phyloP scores from a whole-genome alignment of 2,329 filamentous ascomycete species.

The Phaeosphaeria sp. region DNA sequence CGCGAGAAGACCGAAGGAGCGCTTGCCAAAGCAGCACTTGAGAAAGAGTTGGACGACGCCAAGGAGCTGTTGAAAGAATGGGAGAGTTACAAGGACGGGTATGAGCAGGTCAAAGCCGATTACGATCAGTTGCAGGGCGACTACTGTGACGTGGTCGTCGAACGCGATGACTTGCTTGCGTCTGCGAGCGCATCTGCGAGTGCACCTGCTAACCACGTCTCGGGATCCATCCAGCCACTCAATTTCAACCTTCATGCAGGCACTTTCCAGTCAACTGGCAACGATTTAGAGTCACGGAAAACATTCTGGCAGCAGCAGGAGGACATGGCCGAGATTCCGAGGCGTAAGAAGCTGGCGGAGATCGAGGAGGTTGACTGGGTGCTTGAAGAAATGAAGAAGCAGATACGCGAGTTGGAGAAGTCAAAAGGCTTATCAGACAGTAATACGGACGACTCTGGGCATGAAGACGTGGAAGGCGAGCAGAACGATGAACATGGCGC shows the following conservation, averaged over 20 bases:
- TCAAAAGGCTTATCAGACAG: too few species aligned
- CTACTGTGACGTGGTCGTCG: neutral
- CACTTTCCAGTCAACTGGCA: neutral
- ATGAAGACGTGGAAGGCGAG: neutral
- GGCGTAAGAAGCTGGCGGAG: neutral
- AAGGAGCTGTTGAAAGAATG: neutral
- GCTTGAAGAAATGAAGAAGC: neutral
- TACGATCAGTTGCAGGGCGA: neutral
- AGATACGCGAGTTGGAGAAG: neutral
- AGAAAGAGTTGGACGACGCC: conserved; percentile 1
- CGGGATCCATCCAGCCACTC: too few species aligned
- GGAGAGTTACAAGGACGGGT: conserved; percentile 3
- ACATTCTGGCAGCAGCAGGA: neutral
- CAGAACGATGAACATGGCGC: neutral
- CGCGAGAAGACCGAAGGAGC: neutral
- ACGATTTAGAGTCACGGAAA: neutral
- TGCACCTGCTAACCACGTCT: neutral
- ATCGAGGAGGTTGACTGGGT: neutral
- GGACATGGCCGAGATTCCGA: neutral
- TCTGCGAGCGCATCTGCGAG: neutral
- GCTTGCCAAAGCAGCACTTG: neutral
- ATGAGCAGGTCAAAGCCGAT: conserved; percentile 7
- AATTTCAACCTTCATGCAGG: neutral
- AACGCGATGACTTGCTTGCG: conserved; percentile 5
- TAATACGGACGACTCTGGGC: too few species aligned